Evolutionary conservation across 192 early-diverging fungal species (phyloP).

Genomic region (Thamnidium elegans): DNA sequence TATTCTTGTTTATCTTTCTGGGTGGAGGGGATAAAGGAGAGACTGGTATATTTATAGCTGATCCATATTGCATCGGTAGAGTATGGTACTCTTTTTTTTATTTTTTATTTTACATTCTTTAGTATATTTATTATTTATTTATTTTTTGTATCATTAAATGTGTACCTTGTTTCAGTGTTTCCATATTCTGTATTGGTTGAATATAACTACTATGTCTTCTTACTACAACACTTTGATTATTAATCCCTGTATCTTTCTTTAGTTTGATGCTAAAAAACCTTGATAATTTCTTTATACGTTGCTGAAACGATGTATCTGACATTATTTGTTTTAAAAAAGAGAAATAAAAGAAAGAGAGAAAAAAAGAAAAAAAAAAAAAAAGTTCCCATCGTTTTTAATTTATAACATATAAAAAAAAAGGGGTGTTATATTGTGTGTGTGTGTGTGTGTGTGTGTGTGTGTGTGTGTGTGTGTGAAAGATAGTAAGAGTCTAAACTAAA

Average conservation of each 20-base stretch:
- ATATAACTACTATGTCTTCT: conserved; percentile 2
- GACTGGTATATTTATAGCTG: neutral
- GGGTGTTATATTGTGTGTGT: no score
- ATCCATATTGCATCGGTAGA: neutral
- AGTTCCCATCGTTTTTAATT: conserved; percentile 2
- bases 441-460: no score
- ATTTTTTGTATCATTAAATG: no score
- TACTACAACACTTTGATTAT: neutral
- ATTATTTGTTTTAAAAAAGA: neutral
- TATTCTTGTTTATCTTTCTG: no score
- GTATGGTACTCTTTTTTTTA: no score
- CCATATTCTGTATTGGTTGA: no score
- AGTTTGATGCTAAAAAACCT: neutral
- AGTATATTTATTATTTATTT: no score
- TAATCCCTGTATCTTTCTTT: neutral
- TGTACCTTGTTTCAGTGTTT: no score
- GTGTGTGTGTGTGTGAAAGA: no score
- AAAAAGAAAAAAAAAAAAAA: conserved; percentile 17
- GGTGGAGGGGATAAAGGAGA: conserved; percentile 23
- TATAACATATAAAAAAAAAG: conserved; percentile 4
- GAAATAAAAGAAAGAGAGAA: neutral
- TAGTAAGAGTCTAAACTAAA: no score
- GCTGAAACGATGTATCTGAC: conserved; percentile 9
- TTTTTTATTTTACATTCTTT: no score
- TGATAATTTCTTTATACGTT: neutral